phyloP scores from a whole-genome alignment of 1,284 basidiomycete species.

The Sphaerobolus stellatus region DNA sequence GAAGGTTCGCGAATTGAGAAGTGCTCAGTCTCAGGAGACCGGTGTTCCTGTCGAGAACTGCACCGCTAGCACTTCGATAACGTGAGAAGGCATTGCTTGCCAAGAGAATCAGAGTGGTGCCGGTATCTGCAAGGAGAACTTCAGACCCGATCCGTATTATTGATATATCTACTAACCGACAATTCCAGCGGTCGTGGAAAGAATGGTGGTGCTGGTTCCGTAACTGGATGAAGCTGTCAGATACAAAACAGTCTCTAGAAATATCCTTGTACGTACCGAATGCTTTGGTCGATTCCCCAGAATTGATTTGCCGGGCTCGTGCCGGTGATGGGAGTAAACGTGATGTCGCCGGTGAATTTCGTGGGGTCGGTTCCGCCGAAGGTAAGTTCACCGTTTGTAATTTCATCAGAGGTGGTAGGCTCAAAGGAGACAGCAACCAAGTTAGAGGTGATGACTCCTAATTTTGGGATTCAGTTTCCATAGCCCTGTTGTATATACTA shows the following conservation, averaged over 20 bases:
- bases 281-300: slow-evolving; percentile 15
- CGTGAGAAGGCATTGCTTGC: slow-evolving; percentile 45
- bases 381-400: slow-evolving; percentile 20
- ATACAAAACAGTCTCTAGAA: no score
- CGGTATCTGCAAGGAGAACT: not conserved
- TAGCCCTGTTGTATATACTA: not conserved
- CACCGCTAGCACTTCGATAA: slow-evolving; percentile 55
- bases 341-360: slow-evolving; percentile 30
- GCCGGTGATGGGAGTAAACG: slow-evolving; percentile 30
- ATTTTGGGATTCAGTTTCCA: not conserved
- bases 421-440: slow-evolving; percentile 37
- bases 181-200: slow-evolving; percentile 46
- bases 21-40: slow-evolving; percentile 58
- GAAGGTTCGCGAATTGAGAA: slow-evolving; percentile 46
- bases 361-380: slow-evolving; percentile 20
- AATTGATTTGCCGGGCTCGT: slow-evolving; percentile 25
- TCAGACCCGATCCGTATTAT: no score
- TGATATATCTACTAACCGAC: no score
- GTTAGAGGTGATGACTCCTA: slow-evolving; percentile 27
- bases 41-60: slow-evolving; percentile 44
- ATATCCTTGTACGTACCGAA: slow-evolving; percentile 6
- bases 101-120: slow-evolving; percentile 5
- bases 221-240: slow-evolving; percentile 24
- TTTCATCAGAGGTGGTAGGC: slow-evolving; percentile 27
- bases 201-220: slow-evolving; percentile 30